phyloP scores from a whole-genome alignment of 352 stramenopile species.

The Phytopythium litorale region DNA sequence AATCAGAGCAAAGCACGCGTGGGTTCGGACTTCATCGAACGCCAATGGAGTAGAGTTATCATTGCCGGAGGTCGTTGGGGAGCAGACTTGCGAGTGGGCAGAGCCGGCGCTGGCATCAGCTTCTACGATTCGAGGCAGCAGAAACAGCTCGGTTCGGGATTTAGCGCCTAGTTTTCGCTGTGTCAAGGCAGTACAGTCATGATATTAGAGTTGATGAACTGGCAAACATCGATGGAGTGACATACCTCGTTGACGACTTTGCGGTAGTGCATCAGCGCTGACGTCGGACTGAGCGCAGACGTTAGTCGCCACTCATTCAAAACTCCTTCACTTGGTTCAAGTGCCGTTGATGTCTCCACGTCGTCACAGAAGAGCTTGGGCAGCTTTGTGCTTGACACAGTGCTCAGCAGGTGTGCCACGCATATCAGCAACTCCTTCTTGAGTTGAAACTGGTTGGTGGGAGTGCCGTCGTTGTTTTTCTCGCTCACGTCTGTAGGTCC shows the following conservation, averaged over 20 bases:
- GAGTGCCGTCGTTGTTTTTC: not conserved
- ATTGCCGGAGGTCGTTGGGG: not conserved
- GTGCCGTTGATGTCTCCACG: not conserved
- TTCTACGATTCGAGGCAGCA: not conserved
- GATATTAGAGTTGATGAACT: not conserved
- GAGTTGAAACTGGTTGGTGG: slow-evolving; percentile 23
- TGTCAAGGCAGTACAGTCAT: not conserved
- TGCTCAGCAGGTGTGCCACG: slow-evolving; percentile 55
- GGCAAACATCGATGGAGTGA: not conserved
- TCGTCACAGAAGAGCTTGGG: slow-evolving; percentile 33
- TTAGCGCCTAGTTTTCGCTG: not conserved
- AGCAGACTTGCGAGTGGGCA: not conserved
- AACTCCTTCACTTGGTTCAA: not conserved
- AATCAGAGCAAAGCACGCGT: slow-evolving; percentile 49
- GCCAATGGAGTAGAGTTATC: not conserved
- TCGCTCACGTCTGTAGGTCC: not conserved
- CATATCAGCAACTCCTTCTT: slow-evolving; percentile 65
- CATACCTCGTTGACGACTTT: slow-evolving; percentile 38
- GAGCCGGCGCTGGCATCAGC: no score
- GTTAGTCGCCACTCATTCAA: not conserved
- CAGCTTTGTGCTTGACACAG: slow-evolving; percentile 40
- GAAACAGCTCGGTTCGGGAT: not conserved
- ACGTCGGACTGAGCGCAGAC: slow-evolving; percentile 31
- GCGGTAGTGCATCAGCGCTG: slow-evolving; percentile 44
- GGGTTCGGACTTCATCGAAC: slow-evolving; percentile 54